A percentile compares a stretch with the other conserved stretches of the same genome.
Conservation (phyloP, 129 eudicot species). For the Saussurea involucrata region DNA sequence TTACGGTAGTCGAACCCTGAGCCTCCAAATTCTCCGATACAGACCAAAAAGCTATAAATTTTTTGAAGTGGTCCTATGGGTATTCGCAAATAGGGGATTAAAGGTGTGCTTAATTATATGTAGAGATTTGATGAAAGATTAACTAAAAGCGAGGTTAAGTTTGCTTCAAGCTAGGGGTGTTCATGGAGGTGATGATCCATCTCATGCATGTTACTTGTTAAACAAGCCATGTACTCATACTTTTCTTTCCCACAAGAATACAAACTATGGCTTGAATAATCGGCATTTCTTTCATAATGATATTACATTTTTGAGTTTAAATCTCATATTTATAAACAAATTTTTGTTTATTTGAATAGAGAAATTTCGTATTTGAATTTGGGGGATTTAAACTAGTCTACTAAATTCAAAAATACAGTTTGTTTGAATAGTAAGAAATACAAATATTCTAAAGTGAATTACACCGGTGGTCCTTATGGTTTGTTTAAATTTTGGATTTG, state of each 20-base stretch:
- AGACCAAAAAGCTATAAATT: background rate
- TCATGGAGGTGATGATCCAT: background rate
- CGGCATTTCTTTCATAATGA: no score
- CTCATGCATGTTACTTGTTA: background rate
- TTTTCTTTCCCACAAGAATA: constrained; percentile 14
- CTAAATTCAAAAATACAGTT: no score
- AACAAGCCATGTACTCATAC: constrained; percentile 1
- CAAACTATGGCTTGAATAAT: background rate
- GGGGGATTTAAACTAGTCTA: no score
- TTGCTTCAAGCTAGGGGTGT: constrained; percentile 14
- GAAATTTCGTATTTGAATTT: no score
- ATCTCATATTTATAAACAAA: no score
- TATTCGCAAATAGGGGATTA: background rate
- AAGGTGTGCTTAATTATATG: background rate
- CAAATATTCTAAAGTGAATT: no score
- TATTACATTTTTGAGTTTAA: no score
- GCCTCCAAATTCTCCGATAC: background rate
- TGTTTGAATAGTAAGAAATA: no score
- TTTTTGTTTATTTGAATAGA: no score
- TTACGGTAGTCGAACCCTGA: background rate
- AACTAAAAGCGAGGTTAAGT: constrained; percentile 1
- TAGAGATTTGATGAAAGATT: constrained; percentile 2
- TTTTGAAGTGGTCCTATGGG: background rate
- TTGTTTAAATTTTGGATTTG: no score
- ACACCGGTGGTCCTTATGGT: no score